Evolutionary conservation across 2,329 filamentous ascomycete species (phyloP).

Genomic region (Cladosporium sp.): DNA sequence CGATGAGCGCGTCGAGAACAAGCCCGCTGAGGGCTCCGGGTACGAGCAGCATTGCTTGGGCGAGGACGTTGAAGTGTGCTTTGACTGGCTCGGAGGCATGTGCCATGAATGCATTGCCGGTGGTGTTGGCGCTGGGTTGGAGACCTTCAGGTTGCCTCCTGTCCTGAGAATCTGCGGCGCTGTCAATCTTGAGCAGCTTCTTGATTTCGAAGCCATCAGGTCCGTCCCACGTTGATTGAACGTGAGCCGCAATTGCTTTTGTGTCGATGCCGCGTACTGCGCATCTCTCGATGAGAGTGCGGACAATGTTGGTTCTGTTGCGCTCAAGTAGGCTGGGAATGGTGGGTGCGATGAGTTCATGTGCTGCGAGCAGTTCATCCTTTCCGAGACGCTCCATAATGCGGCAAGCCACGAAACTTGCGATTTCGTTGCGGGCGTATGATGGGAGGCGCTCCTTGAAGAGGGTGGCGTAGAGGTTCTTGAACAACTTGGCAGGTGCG

Average conservation of each 20-base stretch:
- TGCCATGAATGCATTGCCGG: slow-evolving; percentile 14
- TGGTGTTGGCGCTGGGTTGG: slow-evolving; percentile 13
- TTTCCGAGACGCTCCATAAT: slow-evolving; percentile 79
- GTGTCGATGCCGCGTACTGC: slow-evolving; percentile 59
- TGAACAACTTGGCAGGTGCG: slow-evolving; percentile 85
- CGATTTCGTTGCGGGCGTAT: slow-evolving; percentile 82
- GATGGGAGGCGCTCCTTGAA: slow-evolving; percentile 76
- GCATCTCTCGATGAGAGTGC: slow-evolving; percentile 78
- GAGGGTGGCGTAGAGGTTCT: slow-evolving; percentile 72
- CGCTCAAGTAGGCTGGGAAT: slow-evolving; percentile 69
- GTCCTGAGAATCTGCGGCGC: slow-evolving; percentile 23
- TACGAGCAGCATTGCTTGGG: slow-evolving; percentile 71
- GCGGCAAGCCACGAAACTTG: slow-evolving; percentile 78
- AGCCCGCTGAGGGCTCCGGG: slow-evolving; percentile 64
- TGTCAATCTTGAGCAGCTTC: slow-evolving; percentile 56
- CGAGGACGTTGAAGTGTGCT: slow-evolving; percentile 70
- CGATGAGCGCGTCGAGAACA: slow-evolving; percentile 58
- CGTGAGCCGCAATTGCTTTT: slow-evolving; percentile 49
- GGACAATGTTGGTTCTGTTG: slow-evolving; percentile 72
- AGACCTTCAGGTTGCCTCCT: slow-evolving; percentile 16
- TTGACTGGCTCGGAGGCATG: slow-evolving; percentile 37
- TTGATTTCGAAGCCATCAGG: slow-evolving; percentile 50
- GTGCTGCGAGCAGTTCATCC: slow-evolving; percentile 72
- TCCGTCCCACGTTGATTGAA: slow-evolving; percentile 54
- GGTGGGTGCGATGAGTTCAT: slow-evolving; percentile 66